phyloP scores from a whole-genome alignment of 1,284 basidiomycete genomes.

The Rhodotorula glutinis region DNA sequence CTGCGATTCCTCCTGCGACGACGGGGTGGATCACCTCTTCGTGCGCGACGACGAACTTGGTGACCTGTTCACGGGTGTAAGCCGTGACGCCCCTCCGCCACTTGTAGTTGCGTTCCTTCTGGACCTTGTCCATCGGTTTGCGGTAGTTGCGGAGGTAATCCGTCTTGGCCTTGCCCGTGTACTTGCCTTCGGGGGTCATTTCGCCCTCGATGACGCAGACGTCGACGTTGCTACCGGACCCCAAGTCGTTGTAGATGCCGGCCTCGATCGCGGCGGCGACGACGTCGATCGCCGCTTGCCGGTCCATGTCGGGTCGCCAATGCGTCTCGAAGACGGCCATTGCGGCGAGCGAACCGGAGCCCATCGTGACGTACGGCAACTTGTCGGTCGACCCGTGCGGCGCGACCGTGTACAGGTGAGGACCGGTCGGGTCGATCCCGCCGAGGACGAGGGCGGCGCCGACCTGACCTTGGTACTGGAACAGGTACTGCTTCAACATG shows the following conservation, averaged over 20 bases:
- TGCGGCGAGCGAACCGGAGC: conserved; percentile 89
- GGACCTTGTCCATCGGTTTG: conserved; percentile 76
- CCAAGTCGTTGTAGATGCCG: conserved; percentile 99
- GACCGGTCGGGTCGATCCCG: conserved; percentile 86
- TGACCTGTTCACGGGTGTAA: neutral
- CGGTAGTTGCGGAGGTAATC: conserved; percentile 78
- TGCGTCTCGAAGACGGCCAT: conserved; percentile 95
- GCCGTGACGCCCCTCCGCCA: conserved; percentile 57
- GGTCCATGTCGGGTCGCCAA: conserved; percentile 80
- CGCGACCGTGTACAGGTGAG: conserved; percentile 92
- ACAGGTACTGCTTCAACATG: conserved; percentile 87
- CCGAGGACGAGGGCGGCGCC: conserved; percentile 97
- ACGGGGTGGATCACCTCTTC: neutral
- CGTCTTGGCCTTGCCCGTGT: conserved; percentile 69
- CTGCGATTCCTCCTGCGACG: neutral
- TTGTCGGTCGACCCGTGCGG: conserved; percentile 99
- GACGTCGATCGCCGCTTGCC: conserved; percentile 74
- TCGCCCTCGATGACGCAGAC: conserved; percentile 84
- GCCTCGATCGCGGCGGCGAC: conserved; percentile 85
- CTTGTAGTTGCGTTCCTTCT: conserved; percentile 76
- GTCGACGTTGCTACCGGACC: conserved; percentile 95
- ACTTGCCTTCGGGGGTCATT: conserved; percentile 82
- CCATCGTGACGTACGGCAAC: conserved; percentile 98
- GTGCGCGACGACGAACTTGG: neutral
- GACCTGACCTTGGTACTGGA: conserved; percentile 86